phyloP scores from a whole-genome alignment of 1,139 yeast species.

The Hansenula lynferdii region DNA sequence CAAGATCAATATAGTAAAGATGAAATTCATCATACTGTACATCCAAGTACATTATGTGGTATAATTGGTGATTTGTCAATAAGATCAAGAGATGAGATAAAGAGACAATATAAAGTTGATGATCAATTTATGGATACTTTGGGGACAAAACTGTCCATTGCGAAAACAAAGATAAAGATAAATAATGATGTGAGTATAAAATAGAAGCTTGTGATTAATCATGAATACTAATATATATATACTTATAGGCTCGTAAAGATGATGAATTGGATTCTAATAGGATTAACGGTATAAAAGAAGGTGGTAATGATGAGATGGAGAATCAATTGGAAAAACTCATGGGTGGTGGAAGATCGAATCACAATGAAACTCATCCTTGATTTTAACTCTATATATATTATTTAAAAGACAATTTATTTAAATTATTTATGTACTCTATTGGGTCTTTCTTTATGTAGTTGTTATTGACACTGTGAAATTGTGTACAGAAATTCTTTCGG shows the following conservation, averaged over 20 bases:
- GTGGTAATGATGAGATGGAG: background rate
- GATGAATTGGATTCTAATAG: background rate
- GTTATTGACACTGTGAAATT: no score
- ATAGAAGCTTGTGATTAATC: no score
- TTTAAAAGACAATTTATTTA: no score
- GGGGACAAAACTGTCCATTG: background rate
- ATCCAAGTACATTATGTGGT: conserved; percentile 15
- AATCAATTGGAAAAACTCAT: background rate
- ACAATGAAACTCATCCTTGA: no score
- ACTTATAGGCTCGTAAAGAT: background rate
- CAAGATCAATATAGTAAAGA: background rate
- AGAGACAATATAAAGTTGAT: conserved; percentile 9
- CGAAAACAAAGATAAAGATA: background rate
- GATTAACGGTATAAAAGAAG: background rate
- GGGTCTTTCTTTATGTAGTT: no score
- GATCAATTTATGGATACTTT: background rate
- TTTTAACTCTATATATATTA: no score
- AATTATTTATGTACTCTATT: no score
- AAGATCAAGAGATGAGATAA: conserved; percentile 9
- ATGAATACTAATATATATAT: background rate
- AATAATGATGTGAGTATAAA: background rate
- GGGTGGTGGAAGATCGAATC: no score
- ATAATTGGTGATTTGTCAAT: conserved; percentile 15
- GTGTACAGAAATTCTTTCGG: no score
- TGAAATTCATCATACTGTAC: conserved; percentile 5